Evolutionary conservation across 192 early-diverging fungal genomes (phyloP).

Genomic region (Umbelopsis sp.): DNA sequence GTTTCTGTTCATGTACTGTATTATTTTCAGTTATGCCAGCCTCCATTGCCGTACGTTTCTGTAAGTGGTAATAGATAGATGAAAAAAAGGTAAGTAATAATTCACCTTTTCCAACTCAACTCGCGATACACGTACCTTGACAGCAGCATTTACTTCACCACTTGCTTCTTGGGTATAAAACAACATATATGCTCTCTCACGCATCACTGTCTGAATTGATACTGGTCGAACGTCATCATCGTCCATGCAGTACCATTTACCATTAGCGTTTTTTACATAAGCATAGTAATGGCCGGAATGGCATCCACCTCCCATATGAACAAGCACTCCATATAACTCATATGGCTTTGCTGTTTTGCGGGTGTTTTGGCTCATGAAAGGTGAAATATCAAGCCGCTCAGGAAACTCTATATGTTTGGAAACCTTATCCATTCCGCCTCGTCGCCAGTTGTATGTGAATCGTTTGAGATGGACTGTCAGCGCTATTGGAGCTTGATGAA

Average conservation of each 20-base stretch:
- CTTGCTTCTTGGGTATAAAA: slow-evolving; percentile 67
- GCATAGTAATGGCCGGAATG: slow-evolving; percentile 89
- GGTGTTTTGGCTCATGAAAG: slow-evolving; percentile 55
- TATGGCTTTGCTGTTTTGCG: slow-evolving; percentile 49
- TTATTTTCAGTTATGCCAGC: slow-evolving; percentile 6
- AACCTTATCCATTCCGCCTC: slow-evolving; percentile 67
- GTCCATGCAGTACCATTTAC: slow-evolving; percentile 82
- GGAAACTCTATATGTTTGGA: slow-evolving; percentile 64
- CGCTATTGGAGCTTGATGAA: slow-evolving; percentile 71
- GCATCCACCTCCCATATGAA: slow-evolving; percentile 73
- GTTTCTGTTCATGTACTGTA: neutral
- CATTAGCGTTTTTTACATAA: slow-evolving; percentile 77
- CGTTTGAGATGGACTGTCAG: slow-evolving; percentile 85
- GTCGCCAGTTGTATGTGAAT: slow-evolving; percentile 62
- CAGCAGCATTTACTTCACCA: neutral
- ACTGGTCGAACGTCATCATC: slow-evolving; percentile 71
- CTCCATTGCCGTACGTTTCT: slow-evolving; percentile 1
- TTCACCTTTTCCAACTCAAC: neutral
- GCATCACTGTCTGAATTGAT: slow-evolving; percentile 66
- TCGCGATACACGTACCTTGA: neutral
- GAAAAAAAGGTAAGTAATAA: neutral
- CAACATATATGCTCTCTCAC: slow-evolving; percentile 82
- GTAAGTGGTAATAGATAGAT: no score
- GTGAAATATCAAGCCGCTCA: slow-evolving; percentile 62
- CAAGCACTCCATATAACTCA: slow-evolving; percentile 75